Percentiles rank a stretch among this genome's conserved stretches.
Conservation (phyloP, 352 stramenopile species). For the Phytophthora niederhauseri region DNA sequence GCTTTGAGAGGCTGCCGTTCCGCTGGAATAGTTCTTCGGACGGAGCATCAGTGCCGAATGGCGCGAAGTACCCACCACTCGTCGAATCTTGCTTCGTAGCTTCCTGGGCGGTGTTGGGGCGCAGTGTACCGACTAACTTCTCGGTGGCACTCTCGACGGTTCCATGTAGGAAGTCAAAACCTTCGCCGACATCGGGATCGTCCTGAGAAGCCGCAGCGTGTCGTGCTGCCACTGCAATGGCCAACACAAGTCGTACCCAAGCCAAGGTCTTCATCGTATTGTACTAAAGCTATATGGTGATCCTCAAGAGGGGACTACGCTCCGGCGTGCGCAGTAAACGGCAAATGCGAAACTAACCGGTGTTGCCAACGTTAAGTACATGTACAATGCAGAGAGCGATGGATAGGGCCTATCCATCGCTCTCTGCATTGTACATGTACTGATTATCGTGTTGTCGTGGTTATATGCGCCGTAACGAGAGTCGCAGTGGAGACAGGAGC, state of each 20-base stretch:
- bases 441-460: no score
- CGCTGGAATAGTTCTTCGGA: constrained; percentile 47
- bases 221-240: background rate
- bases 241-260: background rate
- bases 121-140: constrained; percentile 1
- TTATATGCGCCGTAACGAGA: no score
- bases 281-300: background rate
- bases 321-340: background rate
- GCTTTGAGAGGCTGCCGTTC: constrained; percentile 37
- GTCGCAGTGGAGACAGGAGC: no score
- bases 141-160: constrained; percentile 14
- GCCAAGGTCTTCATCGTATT: constrained; percentile 12
- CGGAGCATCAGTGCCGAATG: constrained; percentile 43
- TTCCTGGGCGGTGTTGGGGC: background rate
- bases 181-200: constrained; percentile 16
- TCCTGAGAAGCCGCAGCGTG: background rate
- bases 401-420: no score
- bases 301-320: background rate
- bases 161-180: constrained; percentile 7
- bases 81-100: constrained; percentile 2
- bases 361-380: background rate
- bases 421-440: no score
- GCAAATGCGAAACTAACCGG: background rate
- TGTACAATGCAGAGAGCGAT: background rate
- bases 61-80: constrained; percentile 27